Conservation (phyloP, 495 filamentous ascomycete genomes). For the Hamigera avellanea region DNA sequence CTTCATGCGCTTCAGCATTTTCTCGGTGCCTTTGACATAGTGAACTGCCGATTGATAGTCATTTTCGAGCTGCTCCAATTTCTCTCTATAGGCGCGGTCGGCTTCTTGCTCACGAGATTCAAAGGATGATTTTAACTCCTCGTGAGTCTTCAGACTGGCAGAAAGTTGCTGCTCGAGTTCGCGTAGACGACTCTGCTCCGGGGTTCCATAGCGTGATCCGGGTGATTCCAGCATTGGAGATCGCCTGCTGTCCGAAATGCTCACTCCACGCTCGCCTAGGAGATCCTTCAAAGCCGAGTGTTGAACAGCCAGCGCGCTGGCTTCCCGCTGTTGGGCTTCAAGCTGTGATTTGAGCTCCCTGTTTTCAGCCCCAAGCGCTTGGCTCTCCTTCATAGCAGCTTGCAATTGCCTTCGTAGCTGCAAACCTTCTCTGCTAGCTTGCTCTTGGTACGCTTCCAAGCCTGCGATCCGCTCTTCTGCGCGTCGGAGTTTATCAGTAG, state of each 20-base stretch:
- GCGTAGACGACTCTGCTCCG: constrained; percentile 68
- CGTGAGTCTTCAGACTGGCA: constrained; percentile 63
- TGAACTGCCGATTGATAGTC: constrained; percentile 99
- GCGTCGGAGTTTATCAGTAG: constrained; percentile 76
- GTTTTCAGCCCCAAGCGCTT: constrained; percentile 62
- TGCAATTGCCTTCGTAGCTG: constrained; percentile 83
- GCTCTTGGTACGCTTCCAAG: constrained; percentile 92
- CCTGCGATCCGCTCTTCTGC: constrained; percentile 95
- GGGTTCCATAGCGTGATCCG: constrained; percentile 63
- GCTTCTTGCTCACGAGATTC: constrained; percentile 74
- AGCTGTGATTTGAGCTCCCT: constrained; percentile 68
- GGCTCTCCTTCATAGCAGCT: constrained; percentile 64
- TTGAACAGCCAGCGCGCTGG: constrained; percentile 82
- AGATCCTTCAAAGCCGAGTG: constrained; percentile 87
- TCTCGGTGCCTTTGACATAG: constrained; percentile 97
- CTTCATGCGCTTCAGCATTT: constrained; percentile 98
- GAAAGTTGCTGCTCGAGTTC: constrained; percentile 89
- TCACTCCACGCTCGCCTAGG: constrained; percentile 74
- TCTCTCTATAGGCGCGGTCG: constrained; percentile 76
- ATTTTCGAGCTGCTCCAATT: constrained; percentile 82
- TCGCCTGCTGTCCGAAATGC: constrained; percentile 40
- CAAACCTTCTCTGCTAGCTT: constrained; percentile 85
- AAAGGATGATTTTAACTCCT: constrained; percentile 65
- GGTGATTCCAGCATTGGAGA: constrained; percentile 52
- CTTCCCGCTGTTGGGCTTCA: constrained; percentile 73